phyloP scores from a whole-genome alignment of 2,329 filamentous ascomycete genomes.

The Pseudogymnoascus pannorum region DNA sequence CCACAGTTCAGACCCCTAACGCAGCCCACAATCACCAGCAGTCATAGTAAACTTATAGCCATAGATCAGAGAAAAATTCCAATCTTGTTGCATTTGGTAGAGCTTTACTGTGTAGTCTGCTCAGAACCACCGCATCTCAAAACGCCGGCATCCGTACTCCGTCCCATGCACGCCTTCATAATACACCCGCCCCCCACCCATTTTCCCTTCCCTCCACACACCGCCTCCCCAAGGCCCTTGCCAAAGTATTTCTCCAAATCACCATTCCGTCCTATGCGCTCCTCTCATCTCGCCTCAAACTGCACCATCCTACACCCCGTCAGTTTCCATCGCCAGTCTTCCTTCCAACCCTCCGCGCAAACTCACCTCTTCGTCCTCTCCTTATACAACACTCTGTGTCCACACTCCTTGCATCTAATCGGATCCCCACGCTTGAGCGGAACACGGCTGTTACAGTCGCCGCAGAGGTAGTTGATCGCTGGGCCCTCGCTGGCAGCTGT shows the following conservation, averaged over 20 bases:
- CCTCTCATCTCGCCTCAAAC: constrained; percentile 87
- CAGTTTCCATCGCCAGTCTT: background rate
- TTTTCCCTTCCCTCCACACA: background rate
- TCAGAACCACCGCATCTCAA: background rate
- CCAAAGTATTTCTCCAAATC: constrained; percentile 1
- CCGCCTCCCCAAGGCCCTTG: background rate
- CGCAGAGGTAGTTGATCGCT: constrained; percentile 65
- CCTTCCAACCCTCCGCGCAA: constrained; percentile 10
- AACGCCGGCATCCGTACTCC: constrained; percentile 7
- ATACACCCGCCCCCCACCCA: background rate
- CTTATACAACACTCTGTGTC: constrained; percentile 94
- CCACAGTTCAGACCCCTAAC: background rate
- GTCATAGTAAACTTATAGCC: background rate
- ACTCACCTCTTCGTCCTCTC: constrained; percentile 91
- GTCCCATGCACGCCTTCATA: constrained; percentile 7
- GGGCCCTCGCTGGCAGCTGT: constrained; percentile 42
- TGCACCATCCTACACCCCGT: constrained; percentile 74
- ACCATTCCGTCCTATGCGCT: background rate
- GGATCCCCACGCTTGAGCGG: constrained; percentile 69
- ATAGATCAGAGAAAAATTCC: background rate
- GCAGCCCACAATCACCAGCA: background rate
- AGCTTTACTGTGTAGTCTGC: background rate
- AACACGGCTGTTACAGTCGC: constrained; percentile 76
- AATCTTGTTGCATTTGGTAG: background rate
- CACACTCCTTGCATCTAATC: constrained; percentile 86